Conservation (phyloP, 805 yeast genomes). For the Alloascoidea africana region DNA sequence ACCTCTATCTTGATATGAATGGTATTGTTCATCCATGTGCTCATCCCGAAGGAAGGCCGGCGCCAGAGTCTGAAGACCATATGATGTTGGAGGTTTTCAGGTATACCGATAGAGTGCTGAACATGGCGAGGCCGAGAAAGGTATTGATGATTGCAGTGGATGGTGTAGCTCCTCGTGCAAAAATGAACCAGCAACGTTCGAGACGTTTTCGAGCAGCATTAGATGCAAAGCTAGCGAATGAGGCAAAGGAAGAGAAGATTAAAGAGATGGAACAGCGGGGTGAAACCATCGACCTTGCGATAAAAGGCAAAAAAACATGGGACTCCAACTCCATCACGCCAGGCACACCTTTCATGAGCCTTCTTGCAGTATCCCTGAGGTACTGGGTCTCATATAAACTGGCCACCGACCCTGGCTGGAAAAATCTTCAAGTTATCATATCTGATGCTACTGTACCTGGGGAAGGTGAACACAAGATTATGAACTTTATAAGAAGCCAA, state of each 20-base stretch:
- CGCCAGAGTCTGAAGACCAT: conserved; percentile 94
- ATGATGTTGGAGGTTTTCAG: conserved; percentile 90
- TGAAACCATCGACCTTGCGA: conserved; percentile 59
- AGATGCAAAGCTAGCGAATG: conserved; percentile 72
- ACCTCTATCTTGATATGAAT: conserved; percentile 91
- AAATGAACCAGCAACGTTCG: conserved; percentile 93
- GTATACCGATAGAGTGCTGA: conserved; percentile 82
- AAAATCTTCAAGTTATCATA: conserved; percentile 70
- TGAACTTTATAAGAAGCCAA: conserved; percentile 89
- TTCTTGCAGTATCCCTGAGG: conserved; percentile 63
- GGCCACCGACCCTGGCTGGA: conserved; percentile 88
- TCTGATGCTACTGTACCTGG: conserved; percentile 98
- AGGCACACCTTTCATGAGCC: conserved; percentile 96
- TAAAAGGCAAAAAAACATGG: conserved; percentile 69
- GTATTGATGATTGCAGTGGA: conserved; percentile 90
- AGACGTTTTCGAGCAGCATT: conserved; percentile 86
- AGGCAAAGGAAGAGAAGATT: conserved; percentile 48
- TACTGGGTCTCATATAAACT: conserved; percentile 91
- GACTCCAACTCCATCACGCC: conserved; percentile 97
- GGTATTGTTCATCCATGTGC: conserved; percentile 99
- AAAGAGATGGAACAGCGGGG: conserved; percentile 49
- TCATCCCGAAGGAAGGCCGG: conserved; percentile 92
- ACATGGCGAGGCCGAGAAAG: conserved; percentile 92
- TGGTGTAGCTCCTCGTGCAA: conserved; percentile 98
- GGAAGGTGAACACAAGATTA: conserved; percentile 97